Conservation (phyloP, 106 monocot genomes). For the Apostasia ramifera region DNA sequence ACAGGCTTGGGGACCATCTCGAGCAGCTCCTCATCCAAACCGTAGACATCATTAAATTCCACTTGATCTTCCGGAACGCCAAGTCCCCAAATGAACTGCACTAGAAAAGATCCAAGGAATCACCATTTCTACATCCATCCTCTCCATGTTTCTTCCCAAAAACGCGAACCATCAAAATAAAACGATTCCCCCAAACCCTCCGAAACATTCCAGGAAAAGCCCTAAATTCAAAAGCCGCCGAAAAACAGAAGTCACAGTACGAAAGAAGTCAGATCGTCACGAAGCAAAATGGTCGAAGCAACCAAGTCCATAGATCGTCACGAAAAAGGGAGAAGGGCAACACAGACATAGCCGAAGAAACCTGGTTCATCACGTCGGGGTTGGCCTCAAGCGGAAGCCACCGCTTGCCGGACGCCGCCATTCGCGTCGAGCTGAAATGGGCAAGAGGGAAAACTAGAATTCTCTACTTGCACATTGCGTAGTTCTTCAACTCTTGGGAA, state of each 20-base stretch:
- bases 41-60: conserved; percentile 94
- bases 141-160: background rate
- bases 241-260: background rate
- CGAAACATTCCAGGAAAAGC: background rate
- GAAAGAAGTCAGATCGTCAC: background rate
- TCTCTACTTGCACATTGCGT: too few species aligned
- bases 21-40: conserved; percentile 75
- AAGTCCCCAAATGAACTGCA: conserved; percentile 83
- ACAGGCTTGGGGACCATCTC: conserved; percentile 93
- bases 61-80: conserved; percentile 67
- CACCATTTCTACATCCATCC: background rate
- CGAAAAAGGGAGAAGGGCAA: background rate
- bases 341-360: background rate
- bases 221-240: background rate
- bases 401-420: conserved; percentile 18
- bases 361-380: conserved; percentile 41
- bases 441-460: too few species aligned
- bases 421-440: background rate
- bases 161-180: background rate
- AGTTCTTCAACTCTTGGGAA: too few species aligned
- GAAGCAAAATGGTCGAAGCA: background rate
- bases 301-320: background rate
- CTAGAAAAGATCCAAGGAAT: background rate
- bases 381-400: conserved; percentile 41
- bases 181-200: background rate